A percentile compares a stretch with the other conserved stretches of the same genome.
Evolutionary conservation across 345 rosid species (phyloP).

Genomic region (Brassica incana): DNA sequence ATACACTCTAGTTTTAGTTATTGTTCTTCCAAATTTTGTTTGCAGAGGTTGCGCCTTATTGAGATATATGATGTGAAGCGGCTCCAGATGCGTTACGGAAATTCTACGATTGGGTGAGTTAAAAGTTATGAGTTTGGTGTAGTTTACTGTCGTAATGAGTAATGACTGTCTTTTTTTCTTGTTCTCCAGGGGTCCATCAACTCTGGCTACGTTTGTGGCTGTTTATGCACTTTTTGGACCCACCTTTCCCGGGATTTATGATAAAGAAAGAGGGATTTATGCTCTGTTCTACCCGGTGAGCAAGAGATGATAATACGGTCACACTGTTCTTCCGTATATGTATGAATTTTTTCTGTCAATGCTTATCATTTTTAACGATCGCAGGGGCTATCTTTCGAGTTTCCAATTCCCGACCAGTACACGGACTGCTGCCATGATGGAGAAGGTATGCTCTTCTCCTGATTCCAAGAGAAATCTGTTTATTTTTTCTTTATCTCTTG

Average conservation of each 20-base stretch:
- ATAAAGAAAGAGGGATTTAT: constrained; percentile 84
- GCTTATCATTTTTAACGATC: neutral
- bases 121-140: neutral
- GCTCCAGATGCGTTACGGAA: constrained; percentile 90
- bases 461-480: neutral
- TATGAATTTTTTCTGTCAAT: constrained; percentile 8
- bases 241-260: constrained; percentile 90
- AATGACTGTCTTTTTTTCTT: neutral
- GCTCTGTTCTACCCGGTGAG: constrained; percentile 90
- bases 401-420: constrained; percentile 92
- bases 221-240: constrained; percentile 94
- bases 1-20: constrained; percentile 1
- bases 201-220: constrained; percentile 90
- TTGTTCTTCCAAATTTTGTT: constrained; percentile 26
- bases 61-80: constrained; percentile 89
- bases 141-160: constrained; percentile 8
- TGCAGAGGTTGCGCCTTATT: constrained; percentile 83
- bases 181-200: constrained; percentile 69
- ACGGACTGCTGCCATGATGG: constrained; percentile 78
- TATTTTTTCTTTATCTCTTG: neutral
- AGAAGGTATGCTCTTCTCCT: constrained; percentile 56
- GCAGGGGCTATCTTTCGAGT: constrained; percentile 97
- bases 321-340: neutral
- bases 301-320: neutral
- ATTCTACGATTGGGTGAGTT: constrained; percentile 79